Conservation (phyloP, 805 yeast species). For the Myxozyma kluyveri region DNA sequence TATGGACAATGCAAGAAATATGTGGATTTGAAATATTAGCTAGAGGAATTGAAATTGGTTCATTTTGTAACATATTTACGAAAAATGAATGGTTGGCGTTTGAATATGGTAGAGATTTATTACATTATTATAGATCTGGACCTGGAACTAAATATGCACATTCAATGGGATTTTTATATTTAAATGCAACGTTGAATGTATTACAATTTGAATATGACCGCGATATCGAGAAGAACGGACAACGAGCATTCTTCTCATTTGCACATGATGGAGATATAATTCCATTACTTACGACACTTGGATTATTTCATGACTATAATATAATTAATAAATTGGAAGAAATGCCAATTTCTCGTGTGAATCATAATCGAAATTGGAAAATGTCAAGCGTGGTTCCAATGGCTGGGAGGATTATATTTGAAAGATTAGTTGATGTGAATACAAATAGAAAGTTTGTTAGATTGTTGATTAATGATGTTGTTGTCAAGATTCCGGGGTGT, state of each 20-base stretch:
- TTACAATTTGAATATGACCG: slow-evolving; percentile 37
- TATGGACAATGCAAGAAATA: slow-evolving; percentile 28
- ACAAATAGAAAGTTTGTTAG: slow-evolving; percentile 44
- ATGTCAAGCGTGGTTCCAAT: slow-evolving; percentile 27
- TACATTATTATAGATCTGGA: slow-evolving; percentile 32
- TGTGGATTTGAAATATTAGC: slow-evolving; percentile 28
- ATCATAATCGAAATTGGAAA: slow-evolving; percentile 17
- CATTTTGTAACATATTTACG: slow-evolving; percentile 24
- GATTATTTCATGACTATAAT: slow-evolving; percentile 35
- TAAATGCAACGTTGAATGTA: slow-evolving; percentile 50
- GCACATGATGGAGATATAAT: slow-evolving; percentile 61
- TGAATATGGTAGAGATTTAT: slow-evolving; percentile 27
- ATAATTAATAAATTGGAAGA: too few relatives aligned
- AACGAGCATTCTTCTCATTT: slow-evolving; percentile 23
- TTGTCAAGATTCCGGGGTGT: slow-evolving; percentile 46
- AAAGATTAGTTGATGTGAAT: slow-evolving; percentile 35
- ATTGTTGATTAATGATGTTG: slow-evolving; percentile 53
- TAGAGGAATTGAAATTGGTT: slow-evolving; percentile 9
- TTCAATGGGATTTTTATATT: slow-evolving; percentile 46
- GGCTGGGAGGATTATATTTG: slow-evolving; percentile 37
- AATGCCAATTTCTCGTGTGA: slow-evolving; percentile 13
- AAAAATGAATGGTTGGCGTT: slow-evolving; percentile 24
- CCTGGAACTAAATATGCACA: slow-evolving; percentile 33
- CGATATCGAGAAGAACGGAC: slow-evolving; percentile 38
- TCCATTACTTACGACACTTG: slow-evolving; percentile 49